Percentiles rank a stretch among this genome's conserved stretches.
phyloP scores from a whole-genome alignment of 371 early-diverging fungal species.

The Chytridium lagenaria region DNA sequence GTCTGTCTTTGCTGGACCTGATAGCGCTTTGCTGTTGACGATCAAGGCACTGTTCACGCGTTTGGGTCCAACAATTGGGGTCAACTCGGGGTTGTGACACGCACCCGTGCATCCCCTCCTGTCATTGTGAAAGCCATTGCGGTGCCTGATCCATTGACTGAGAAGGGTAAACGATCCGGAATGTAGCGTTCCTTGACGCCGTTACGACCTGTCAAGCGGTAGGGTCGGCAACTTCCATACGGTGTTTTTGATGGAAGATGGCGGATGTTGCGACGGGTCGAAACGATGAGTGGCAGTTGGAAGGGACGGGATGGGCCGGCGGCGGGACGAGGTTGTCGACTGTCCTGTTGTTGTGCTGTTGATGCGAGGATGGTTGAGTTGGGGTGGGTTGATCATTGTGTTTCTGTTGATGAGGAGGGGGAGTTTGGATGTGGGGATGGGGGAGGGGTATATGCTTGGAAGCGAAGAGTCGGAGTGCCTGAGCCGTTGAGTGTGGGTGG shows the following conservation, averaged over 20 bases:
- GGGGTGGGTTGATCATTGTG: background rate
- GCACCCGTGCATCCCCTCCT: background rate
- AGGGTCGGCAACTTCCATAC: conserved; percentile 18
- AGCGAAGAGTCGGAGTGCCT: background rate
- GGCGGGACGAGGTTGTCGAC: too few species aligned
- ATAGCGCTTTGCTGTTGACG: conserved; percentile 2
- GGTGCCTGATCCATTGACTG: too few species aligned
- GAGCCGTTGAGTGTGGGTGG: background rate
- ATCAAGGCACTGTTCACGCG: background rate
- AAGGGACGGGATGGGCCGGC: too few species aligned
- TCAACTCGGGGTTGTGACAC: conserved; percentile 9
- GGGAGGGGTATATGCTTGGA: conserved; percentile 1
- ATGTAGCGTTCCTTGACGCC: too few species aligned
- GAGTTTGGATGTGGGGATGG: conserved; percentile 11
- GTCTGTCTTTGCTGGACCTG: conserved; percentile 9
- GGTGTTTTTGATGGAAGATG: conserved; percentile 1
- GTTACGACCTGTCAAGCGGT: too few species aligned
- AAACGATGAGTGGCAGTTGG: conserved; percentile 3
- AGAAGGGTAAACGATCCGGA: too few species aligned
- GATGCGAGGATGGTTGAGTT: too few species aligned
- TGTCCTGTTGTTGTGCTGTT: too few species aligned
- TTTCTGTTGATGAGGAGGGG: conserved; percentile 5
- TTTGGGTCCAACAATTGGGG: conserved; percentile 15
- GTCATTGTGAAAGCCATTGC: too few species aligned
- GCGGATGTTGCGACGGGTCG: background rate